Evolutionary conservation across 1,139 yeast genomes (phyloP).

Genomic region (Schwanniomyces etchellsii): DNA sequence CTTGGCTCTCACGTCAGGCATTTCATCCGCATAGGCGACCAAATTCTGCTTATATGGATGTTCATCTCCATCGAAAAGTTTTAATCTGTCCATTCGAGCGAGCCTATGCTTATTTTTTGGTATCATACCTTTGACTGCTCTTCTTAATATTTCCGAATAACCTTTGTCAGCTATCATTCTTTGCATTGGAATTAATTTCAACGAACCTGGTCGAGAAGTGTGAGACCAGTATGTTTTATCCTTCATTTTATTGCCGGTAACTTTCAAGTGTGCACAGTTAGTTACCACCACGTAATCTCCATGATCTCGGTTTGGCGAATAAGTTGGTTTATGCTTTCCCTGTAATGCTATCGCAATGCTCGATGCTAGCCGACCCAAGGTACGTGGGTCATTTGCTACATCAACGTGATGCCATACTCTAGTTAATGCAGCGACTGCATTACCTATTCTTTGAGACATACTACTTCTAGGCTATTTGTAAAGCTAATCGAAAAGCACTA

Average conservation of each 20-base stretch:
- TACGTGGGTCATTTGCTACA: constrained; percentile 74
- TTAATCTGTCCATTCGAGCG: constrained; percentile 74
- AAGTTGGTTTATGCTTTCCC: constrained; percentile 95
- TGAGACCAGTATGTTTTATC: constrained; percentile 91
- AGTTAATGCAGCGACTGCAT: constrained; percentile 70
- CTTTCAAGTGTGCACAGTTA: constrained; percentile 73
- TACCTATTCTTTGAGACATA: constrained; percentile 57
- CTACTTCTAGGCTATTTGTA: not conserved
- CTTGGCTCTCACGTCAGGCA: constrained; percentile 43
- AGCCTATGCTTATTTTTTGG: constrained; percentile 87
- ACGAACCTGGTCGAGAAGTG: constrained; percentile 84
- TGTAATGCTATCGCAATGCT: constrained; percentile 81
- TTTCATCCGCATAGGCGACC: constrained; percentile 82
- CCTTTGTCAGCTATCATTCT: constrained; percentile 76
- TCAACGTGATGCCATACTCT: constrained; percentile 96
- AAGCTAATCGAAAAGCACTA: constrained; percentile 1
- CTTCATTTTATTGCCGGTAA: constrained; percentile 78
- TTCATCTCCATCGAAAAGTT: constrained; percentile 81
- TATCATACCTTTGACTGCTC: constrained; percentile 94
- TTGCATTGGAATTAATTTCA: constrained; percentile 79
- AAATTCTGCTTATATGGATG: constrained; percentile 83
- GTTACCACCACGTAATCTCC: constrained; percentile 98
- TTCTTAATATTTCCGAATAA: constrained; percentile 69
- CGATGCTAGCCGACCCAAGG: constrained; percentile 89
- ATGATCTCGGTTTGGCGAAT: constrained; percentile 66